These are phyloP conservation scores for Clavispora fructus DNA, from an alignment of 805 yeast species.

Conservation along the genomic window DNA sequence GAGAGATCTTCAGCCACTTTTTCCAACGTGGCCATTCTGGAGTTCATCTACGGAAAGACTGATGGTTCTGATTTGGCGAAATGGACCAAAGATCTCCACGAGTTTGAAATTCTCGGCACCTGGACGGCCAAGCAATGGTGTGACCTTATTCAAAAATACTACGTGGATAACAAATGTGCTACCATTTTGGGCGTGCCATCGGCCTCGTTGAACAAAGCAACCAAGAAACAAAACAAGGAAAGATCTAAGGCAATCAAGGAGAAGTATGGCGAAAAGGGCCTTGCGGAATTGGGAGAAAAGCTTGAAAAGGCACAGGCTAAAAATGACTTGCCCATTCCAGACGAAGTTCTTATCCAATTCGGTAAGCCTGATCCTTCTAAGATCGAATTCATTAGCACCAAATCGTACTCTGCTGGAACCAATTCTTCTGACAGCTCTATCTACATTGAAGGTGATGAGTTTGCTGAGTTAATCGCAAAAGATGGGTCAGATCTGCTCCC, in stretches of 20 bases:
- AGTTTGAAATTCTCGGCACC: slow-evolving; percentile 48
- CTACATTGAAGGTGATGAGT: slow-evolving; percentile 20
- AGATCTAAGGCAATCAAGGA: slow-evolving; percentile 45
- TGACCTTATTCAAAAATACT: slow-evolving; percentile 42
- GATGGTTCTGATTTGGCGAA: slow-evolving; percentile 53
- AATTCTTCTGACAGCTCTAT: slow-evolving; percentile 32
- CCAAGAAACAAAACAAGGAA: slow-evolving; percentile 48
- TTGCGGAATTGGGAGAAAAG: slow-evolving; percentile 43
- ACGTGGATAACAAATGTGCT: slow-evolving; percentile 59
- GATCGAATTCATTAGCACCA: slow-evolving; percentile 66
- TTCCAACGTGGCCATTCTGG: slow-evolving; percentile 64
- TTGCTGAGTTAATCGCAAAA: slow-evolving; percentile 12
- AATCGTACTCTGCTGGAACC: slow-evolving; percentile 56
- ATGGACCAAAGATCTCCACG: slow-evolving; percentile 53
- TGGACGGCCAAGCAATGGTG: slow-evolving; percentile 76
- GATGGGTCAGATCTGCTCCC: slow-evolving; percentile 50
- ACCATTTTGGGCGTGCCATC: slow-evolving; percentile 74
- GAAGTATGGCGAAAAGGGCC: slow-evolving; percentile 56
- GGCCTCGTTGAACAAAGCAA: slow-evolving; percentile 44
- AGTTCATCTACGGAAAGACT: slow-evolving; percentile 71
- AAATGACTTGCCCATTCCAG: slow-evolving; percentile 78
- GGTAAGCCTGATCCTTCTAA: slow-evolving; percentile 69
- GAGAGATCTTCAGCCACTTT: slow-evolving; percentile 61
- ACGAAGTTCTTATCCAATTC: slow-evolving; percentile 54
- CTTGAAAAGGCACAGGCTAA: slow-evolving; percentile 58